phyloP scores from a whole-genome alignment of 441 rosid genomes.

The Biscutella auriculata region DNA sequence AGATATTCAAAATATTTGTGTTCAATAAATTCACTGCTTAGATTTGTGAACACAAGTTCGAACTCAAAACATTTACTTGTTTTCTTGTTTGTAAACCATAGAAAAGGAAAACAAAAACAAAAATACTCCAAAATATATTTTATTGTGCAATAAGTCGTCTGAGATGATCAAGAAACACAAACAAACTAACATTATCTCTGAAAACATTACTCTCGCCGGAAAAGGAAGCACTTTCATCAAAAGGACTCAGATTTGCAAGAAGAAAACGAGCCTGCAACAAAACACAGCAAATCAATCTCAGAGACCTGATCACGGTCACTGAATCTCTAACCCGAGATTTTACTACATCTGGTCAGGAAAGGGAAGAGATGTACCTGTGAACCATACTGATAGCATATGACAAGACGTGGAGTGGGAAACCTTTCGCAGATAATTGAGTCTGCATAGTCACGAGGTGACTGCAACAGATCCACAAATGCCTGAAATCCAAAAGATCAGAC shows the following conservation, averaged over 20 bases:
- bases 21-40: too few species aligned
- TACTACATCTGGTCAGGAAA: background rate
- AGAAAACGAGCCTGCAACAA: constrained; percentile 75
- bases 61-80: too few species aligned
- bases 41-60: too few species aligned
- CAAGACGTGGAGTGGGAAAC: constrained; percentile 84
- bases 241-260: constrained; percentile 82
- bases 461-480: constrained; percentile 70
- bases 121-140: background rate
- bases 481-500: constrained; percentile 14
- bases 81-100: background rate
- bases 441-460: constrained; percentile 55
- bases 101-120: background rate
- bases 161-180: constrained; percentile 84
- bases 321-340: background rate
- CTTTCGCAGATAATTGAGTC: constrained; percentile 55
- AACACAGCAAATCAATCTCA: background rate
- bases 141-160: constrained; percentile 63
- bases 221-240: constrained; percentile 30
- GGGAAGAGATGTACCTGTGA: constrained; percentile 54
- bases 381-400: constrained; percentile 83
- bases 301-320: background rate
- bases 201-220: constrained; percentile 53
- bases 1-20: too few species aligned
- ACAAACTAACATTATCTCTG: constrained; percentile 81